Conservation (phyloP, 805 yeast species). For the Komagataella populi region DNA sequence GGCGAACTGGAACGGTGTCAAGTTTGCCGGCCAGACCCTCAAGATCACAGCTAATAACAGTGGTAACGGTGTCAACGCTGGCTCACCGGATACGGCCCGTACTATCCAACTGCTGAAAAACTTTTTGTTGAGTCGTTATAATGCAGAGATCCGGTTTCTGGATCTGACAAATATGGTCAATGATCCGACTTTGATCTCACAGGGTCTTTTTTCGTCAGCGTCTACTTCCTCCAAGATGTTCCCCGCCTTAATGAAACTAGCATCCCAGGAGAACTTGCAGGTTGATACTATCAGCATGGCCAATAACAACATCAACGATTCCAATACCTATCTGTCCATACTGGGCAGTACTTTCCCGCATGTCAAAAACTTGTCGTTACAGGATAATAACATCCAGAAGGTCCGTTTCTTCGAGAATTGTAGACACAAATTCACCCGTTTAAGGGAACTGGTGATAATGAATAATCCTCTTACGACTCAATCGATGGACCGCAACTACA, state of each 20-base stretch:
- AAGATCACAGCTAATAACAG: slow-evolving; percentile 24
- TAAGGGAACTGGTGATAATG: slow-evolving; percentile 65
- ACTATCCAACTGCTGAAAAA: slow-evolving; percentile 51
- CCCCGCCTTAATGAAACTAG: slow-evolving; percentile 79
- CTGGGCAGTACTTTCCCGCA: slow-evolving; percentile 65
- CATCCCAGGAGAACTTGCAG: slow-evolving; percentile 32
- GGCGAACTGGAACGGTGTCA: slow-evolving; percentile 55
- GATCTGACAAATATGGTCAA: slow-evolving; percentile 52
- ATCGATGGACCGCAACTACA: slow-evolving; percentile 28
- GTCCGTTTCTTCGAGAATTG: slow-evolving; percentile 55
- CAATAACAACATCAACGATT: slow-evolving; percentile 42
- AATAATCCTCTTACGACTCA: slow-evolving; percentile 60
- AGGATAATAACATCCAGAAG: slow-evolving; percentile 55
- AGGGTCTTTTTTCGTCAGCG: slow-evolving; percentile 41
- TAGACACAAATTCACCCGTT: slow-evolving; percentile 57
- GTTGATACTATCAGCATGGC: slow-evolving; percentile 66
- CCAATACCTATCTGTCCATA: slow-evolving; percentile 35
- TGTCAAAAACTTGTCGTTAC: slow-evolving; percentile 66
- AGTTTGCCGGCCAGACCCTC: slow-evolving; percentile 65
- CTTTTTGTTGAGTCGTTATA: slow-evolving; percentile 56
- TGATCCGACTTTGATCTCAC: slow-evolving; percentile 43
- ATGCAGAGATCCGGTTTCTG: slow-evolving; percentile 48
- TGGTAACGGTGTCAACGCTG: slow-evolving; percentile 10
- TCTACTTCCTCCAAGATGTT: slow-evolving; percentile 61
- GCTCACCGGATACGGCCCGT: slow-evolving; percentile 10